These are phyloP conservation scores for Rhizophagus sp. DNA, from an alignment of 192 early-diverging fungal species.

Conservation along the genomic window DNA sequence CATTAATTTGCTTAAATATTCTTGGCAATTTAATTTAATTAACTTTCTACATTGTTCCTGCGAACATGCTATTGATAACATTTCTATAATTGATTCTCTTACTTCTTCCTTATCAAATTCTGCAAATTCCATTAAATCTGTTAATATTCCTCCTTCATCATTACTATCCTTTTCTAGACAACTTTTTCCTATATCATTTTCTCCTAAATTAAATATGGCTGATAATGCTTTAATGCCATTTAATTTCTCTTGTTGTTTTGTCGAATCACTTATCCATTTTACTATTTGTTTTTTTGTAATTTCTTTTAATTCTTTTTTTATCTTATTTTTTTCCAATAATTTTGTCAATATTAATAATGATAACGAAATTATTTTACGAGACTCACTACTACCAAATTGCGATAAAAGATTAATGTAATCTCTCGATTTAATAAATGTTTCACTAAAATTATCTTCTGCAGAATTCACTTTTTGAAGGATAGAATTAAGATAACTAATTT, in stretches of 20 bases:
- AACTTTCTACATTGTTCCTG: conserved; percentile 60
- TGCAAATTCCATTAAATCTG: conserved; percentile 76
- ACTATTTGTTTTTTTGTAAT: conserved; percentile 34
- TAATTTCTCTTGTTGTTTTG: conserved; percentile 38
- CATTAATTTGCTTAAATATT: conserved; percentile 52
- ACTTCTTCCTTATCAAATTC: conserved; percentile 71
- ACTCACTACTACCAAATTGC: not conserved
- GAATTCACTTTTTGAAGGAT: not conserved
- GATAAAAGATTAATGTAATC: not conserved
- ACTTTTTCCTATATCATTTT: conserved; percentile 51
- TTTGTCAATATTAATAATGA: conserved; percentile 22
- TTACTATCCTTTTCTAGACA: conserved; percentile 54
- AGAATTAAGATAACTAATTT: conserved; percentile 4
- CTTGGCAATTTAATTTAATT: conserved; percentile 52
- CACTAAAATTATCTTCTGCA: not conserved
- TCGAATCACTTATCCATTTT: conserved; percentile 38
- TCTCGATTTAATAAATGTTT: not conserved
- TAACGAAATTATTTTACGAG: not conserved
- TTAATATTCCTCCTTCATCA: conserved; percentile 53
- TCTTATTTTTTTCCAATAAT: conserved; percentile 16
- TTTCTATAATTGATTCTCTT: conserved; percentile 66
- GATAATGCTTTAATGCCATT: conserved; percentile 50
- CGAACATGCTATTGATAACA: conserved; percentile 58
- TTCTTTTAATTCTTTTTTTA: conserved; percentile 7
- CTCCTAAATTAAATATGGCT: conserved; percentile 68